These are phyloP conservation scores for Esteya vermicola DNA, from an alignment of 2,329 filamentous ascomycete species.

Conservation along the genomic window DNA sequence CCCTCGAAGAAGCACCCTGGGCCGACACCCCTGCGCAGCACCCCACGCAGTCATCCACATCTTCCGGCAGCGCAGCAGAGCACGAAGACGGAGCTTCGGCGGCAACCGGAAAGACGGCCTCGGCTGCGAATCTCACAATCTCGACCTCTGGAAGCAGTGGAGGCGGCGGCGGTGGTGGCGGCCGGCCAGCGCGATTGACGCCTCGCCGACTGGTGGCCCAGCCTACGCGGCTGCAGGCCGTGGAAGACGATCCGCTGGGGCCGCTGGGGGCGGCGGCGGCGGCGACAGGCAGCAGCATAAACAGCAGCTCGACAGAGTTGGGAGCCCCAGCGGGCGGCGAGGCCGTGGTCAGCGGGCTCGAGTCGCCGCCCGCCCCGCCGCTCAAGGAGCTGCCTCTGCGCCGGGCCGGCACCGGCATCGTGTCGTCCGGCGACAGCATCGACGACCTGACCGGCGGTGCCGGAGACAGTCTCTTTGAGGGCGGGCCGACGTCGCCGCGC, in stretches of 20 bases:
- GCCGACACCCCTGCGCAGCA: conserved; percentile 26
- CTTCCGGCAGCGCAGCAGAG: conserved; percentile 4
- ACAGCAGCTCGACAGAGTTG: conserved; percentile 14
- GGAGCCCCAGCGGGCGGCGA: conserved; percentile 3
- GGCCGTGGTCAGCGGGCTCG: conserved; percentile 2
- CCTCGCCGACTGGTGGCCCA: conserved; percentile 56
- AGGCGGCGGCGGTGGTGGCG: too few relatives aligned
- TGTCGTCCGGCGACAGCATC: conserved; percentile 45
- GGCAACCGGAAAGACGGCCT: conserved; percentile 14
- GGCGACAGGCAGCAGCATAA: too few relatives aligned
- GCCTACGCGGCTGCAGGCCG: conserved; percentile 63
- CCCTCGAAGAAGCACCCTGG: conserved; percentile 38
- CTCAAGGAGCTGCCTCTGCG: conserved; percentile 51
- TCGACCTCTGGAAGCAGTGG: conserved; percentile 15
- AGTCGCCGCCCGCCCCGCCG: conserved; percentile 51
- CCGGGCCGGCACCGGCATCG: conserved; percentile 48
- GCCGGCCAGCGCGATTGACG: conserved; percentile 29
- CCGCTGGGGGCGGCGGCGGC: conserved; percentile 56
- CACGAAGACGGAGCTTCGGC: conserved; percentile 13
- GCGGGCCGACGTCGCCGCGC: conserved; percentile 13
- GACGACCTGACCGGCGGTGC: conserved; percentile 47
- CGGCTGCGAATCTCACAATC: conserved; percentile 12
- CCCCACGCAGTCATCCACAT: conserved; percentile 12
- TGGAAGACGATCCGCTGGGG: conserved; percentile 61
- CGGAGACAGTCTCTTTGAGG: conserved; percentile 19